Evolutionary conservation across 805 yeast genomes (phyloP).

Genomic region (Candida argentea): DNA sequence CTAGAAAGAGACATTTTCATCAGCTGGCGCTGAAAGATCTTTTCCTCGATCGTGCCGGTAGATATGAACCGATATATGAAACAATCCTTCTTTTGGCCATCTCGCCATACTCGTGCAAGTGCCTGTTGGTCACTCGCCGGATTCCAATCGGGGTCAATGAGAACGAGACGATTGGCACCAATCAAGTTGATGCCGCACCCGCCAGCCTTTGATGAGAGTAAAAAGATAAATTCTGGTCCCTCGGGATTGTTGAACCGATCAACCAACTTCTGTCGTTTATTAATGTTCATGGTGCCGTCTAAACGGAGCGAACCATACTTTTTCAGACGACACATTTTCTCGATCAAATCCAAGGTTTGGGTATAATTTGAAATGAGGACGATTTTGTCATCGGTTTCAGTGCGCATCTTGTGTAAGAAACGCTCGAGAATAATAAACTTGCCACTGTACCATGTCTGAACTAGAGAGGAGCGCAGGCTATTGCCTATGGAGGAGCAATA

Average conservation of each 20-base stretch:
- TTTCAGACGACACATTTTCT: slow-evolving; percentile 66
- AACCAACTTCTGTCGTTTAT: slow-evolving; percentile 86
- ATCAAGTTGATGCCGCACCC: slow-evolving; percentile 97
- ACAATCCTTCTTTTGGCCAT: slow-evolving; percentile 96
- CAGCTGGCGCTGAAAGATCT: slow-evolving; percentile 90
- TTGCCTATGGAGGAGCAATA: slow-evolving; percentile 37
- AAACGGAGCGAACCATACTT: slow-evolving; percentile 72
- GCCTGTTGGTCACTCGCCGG: slow-evolving; percentile 99
- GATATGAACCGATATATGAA: slow-evolving; percentile 88
- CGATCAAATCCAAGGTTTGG: slow-evolving; percentile 85
- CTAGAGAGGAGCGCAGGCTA: slow-evolving; percentile 35
- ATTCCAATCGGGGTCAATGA: slow-evolving; percentile 93
- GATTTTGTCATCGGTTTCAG: slow-evolving; percentile 87
- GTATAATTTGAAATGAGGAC: slow-evolving; percentile 93
- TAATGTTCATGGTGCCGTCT: slow-evolving; percentile 89
- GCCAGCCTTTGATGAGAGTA: slow-evolving; percentile 92
- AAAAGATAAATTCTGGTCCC: slow-evolving; percentile 76
- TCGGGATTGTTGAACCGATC: slow-evolving; percentile 88
- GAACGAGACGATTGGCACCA: slow-evolving; percentile 85
- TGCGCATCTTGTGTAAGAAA: slow-evolving; percentile 64
- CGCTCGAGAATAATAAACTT: slow-evolving; percentile 79
- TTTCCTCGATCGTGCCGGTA: slow-evolving; percentile 94
- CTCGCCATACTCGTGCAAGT: slow-evolving; percentile 96
- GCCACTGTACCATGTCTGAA: slow-evolving; percentile 78
- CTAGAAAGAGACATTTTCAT: slow-evolving; percentile 90